A percentile compares a stretch with the other conserved stretches of the same genome.
Evolutionary conservation across 106 monocot species (phyloP).

Genomic region (Dendrobium chrysotoxum): DNA sequence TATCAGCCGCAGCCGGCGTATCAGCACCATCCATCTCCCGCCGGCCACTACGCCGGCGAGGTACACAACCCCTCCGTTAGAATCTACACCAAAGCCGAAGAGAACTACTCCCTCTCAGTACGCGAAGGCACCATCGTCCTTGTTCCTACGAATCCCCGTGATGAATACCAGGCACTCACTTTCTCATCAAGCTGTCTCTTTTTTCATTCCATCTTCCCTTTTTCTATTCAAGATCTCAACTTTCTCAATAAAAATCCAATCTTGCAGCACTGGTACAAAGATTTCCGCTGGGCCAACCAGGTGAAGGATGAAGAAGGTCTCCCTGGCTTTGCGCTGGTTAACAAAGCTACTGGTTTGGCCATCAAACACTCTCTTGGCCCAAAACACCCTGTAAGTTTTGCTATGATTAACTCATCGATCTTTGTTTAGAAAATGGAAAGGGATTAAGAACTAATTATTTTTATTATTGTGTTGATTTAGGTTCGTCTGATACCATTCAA

Average conservation of each 20-base stretch:
- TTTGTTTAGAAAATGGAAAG: too few species aligned
- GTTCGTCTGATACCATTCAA: slow-evolving; percentile 31
- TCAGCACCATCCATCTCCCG: neutral
- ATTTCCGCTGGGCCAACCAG: neutral
- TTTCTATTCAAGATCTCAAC: neutral
- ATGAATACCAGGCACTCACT: slow-evolving; percentile 36
- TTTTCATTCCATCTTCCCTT: neutral
- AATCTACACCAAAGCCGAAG: slow-evolving; percentile 45
- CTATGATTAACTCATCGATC: neutral
- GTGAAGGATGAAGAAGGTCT: slow-evolving; percentile 13
- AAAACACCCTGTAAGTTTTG: neutral
- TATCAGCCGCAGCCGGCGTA: neutral
- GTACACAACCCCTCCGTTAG: slow-evolving; percentile 29
- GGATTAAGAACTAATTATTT: neutral
- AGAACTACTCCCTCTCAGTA: slow-evolving; percentile 46
- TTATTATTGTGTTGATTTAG: neutral
- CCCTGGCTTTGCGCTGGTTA: slow-evolving; percentile 6
- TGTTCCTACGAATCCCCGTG: slow-evolving; percentile 38
- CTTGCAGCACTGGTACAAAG: slow-evolving; percentile 15
- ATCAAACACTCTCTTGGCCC: slow-evolving; percentile 6
- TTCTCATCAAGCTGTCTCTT: neutral
- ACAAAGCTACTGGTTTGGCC: slow-evolving; percentile 9
- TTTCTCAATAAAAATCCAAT: neutral
- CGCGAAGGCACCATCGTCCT: slow-evolving; percentile 52
- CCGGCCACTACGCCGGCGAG: neutral